Evolutionary conservation across 2,329 filamentous ascomycete genomes (phyloP).

Genomic region (Raffaelea ambrosiae): DNA sequence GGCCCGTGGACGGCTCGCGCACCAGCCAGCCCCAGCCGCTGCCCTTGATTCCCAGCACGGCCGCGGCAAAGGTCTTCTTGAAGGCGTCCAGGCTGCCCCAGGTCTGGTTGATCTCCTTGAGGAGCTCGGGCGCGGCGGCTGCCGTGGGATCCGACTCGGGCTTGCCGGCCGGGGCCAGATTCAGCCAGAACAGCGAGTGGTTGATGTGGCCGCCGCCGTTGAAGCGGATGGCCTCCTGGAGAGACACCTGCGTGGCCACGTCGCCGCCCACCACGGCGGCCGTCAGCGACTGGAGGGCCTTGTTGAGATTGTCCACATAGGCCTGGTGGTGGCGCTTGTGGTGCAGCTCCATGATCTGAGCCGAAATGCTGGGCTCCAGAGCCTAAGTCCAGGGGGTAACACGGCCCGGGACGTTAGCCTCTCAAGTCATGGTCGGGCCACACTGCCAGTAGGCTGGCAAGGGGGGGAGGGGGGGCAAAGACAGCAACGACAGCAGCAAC

Average conservation of each 20-base stretch:
- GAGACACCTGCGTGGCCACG: constrained; percentile 49
- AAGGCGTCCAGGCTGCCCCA: constrained; percentile 65
- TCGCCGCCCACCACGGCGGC: constrained; percentile 46
- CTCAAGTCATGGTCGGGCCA: no score
- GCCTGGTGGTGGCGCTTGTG: constrained; percentile 92
- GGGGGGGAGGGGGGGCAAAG: no score
- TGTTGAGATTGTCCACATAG: constrained; percentile 85
- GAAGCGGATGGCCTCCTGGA: constrained; percentile 59
- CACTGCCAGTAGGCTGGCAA: no score
- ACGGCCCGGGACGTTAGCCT: neutral
- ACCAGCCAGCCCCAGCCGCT: constrained; percentile 88
- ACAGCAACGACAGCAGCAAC: no score
- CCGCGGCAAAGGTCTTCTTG: constrained; percentile 54
- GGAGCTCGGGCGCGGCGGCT: constrained; percentile 27
- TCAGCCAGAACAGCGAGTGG: constrained; percentile 63
- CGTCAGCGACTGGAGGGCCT: constrained; percentile 62
- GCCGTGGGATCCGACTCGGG: constrained; percentile 42
- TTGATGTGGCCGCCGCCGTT: constrained; percentile 61
- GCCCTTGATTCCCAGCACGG: constrained; percentile 65
- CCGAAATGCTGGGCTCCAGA: constrained; percentile 64
- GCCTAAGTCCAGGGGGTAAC: no score
- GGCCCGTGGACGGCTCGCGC: constrained; percentile 46
- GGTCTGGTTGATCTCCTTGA: constrained; percentile 50
- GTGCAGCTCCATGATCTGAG: constrained; percentile 94
- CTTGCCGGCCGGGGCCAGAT: constrained; percentile 54